Evolutionary conservation across 257 asterid species (phyloP), one percentile per base, ranked within the genome.

Genomic region (Datura wrightii): DNA sequence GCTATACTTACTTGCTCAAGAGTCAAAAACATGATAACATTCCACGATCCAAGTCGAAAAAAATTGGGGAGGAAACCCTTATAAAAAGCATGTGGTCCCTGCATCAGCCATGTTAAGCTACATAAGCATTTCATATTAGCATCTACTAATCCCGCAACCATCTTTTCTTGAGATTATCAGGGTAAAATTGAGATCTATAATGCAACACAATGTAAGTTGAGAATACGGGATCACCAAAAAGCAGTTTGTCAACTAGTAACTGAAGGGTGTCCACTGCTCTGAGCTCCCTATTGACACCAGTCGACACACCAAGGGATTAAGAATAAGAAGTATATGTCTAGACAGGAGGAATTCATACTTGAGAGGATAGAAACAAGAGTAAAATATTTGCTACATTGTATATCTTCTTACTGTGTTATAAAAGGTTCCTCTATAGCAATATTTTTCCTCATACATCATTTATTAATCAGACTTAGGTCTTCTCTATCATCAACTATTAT

Each of bases 41-140:
- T 95, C 98, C 97, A 94, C 42, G 91, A 85, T 66, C 99, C 99
- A 55, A 95, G 91, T 76, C 99, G 97, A 11, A 88, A 89, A 72
- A 93, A 93, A 87, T 94, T 95, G 72, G 95, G 97, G 65, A 95
- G 84, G 91, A 95, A 95, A 41, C 99, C 99, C 90, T 95, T 94
- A 89, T 95, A 95, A 80, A 95, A 92, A 79, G 99, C 98, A 34
- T 87, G 78, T 69, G 90, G 83, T 44, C 99, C 99, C 99, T 95
- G 97, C 79, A 42, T 82, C 41, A 70, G 36, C 34, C 54, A 70
- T 69, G 52, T 69, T 41, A 69, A 69, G 79, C 52, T 69, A 69
- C 36, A 69, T 69, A 69, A 69, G 79, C 79, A 69, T 70, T 70
- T 70, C 53, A 42, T 41, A 18, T 18, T 70, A 70, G 13, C 9